A percentile compares a stretch with the other conserved stretches of the same genome.
Conservation (phyloP, 2,329 filamentous ascomycete species). For the Fusarium brachygibbosum region DNA sequence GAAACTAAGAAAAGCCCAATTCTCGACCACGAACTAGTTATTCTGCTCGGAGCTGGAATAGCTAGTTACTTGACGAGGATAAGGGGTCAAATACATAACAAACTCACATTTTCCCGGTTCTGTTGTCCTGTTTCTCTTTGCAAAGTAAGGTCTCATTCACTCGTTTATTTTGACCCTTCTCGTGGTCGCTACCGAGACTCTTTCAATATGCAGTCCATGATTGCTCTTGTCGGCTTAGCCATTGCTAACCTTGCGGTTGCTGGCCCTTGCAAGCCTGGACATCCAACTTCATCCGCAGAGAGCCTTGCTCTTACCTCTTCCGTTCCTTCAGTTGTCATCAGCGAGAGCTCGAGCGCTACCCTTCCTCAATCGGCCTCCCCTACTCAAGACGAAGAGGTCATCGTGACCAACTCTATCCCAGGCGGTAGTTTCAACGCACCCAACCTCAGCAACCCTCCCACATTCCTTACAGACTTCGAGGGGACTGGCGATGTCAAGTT, state of each 20-base stretch:
- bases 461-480: background rate
- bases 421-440: background rate
- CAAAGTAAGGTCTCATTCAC: background rate
- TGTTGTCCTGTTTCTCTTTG: rapidly evolving
- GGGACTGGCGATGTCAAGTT: background rate
- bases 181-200: background rate
- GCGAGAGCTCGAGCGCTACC: background rate
- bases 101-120: rapidly evolving
- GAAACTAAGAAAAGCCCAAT: background rate
- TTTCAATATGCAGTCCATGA: background rate
- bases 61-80: rapidly evolving
- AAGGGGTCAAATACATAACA: background rate
- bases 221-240: background rate
- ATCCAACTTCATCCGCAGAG: background rate
- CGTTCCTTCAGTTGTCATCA: background rate
- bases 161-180: background rate
- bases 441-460: background rate
- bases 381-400: background rate
- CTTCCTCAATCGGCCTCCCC: background rate
- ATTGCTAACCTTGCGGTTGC: background rate
- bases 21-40: background rate
- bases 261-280: background rate
- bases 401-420: background rate
- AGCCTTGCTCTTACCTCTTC: background rate
- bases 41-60: background rate